Base-by-base conservation (phyloP, 2,329 filamentous ascomycete genomes). In the Penicillium sp. region DNA sequence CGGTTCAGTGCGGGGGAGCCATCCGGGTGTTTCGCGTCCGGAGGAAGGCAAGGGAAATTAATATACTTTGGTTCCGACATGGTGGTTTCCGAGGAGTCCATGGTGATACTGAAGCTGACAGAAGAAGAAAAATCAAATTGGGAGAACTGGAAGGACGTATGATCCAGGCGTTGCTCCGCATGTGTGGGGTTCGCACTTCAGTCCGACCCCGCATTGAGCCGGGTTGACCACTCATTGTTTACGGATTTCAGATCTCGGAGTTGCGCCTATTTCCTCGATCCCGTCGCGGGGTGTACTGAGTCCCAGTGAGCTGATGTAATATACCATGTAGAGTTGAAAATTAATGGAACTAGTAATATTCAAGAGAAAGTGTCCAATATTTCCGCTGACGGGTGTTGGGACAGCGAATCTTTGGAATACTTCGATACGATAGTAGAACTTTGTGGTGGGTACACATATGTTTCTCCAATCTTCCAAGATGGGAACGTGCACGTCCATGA, bases 1-100 rank as follows among this genome's bases (percentile, higher is more conserved):
- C 90, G 87, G 77, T 98, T 98, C 63, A 98, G 79, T 21, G 82
- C 82, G n/a, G 80, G 82, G 62, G 83, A 82, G 52, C 86, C 86
- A 74, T 88, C 81, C 54, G 76, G 71, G 54, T 77, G 72, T 56
- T 71, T 80, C 57, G 78, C 80, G 66, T 74, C 81, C 60, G 80
- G 80, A 59, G 79, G 81, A 21, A 83, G 78, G 65, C 81, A 79
- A 51, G 80, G 80, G 67, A 88, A 88, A 60, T 81, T 75, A 60
- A 88, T 79, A 65, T 85, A 87, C 54, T 78, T 79, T 39, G 80
- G 71, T 57, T 80, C 78, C 62, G 78, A 75, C 33, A 75, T 69
- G 33, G 72, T 68, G 44, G 61, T 63, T 23, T 63, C 45, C 48
- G 61, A 57, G n/a, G 53, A 60, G 35, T 66, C 60, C 21, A 64